Conservation (phyloP, 331 rosid species). For the Spiraea crenata region DNA sequence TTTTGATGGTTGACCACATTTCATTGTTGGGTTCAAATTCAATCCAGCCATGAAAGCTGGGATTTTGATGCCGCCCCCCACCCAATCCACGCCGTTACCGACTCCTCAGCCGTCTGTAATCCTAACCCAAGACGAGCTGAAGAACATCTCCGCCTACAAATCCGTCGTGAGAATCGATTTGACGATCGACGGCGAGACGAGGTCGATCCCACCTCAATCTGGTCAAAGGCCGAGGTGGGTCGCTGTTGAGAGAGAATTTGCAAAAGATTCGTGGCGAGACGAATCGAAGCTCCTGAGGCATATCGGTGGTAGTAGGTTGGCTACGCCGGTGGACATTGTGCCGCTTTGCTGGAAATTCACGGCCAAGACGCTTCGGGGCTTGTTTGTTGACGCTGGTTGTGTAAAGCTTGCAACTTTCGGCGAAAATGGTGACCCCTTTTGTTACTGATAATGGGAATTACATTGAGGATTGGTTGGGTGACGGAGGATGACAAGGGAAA, state of each 20-base stretch:
- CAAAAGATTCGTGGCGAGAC: slow-evolving; percentile 65
- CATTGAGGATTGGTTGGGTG: slow-evolving; percentile 70
- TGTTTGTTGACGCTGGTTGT: slow-evolving; percentile 60
- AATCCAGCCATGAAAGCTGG: slow-evolving; percentile 62
- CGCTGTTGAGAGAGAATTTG: slow-evolving; percentile 75
- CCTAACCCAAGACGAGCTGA: slow-evolving; percentile 77
- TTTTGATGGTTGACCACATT: slow-evolving; percentile 35
- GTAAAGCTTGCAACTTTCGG: slow-evolving; percentile 52
- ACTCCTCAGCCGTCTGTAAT: slow-evolving; percentile 33
- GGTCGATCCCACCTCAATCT: slow-evolving; percentile 77
- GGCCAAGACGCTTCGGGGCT: slow-evolving; percentile 41
- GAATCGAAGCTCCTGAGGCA: slow-evolving; percentile 65
- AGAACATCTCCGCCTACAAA: slow-evolving; percentile 90
- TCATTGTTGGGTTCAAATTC: slow-evolving; percentile 46
- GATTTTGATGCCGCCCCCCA: slow-evolving; percentile 38
- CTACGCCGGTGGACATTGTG: slow-evolving; percentile 87
- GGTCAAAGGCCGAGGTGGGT: slow-evolving; percentile 96
- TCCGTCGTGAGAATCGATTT: slow-evolving; percentile 94
- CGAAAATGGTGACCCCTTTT: slow-evolving; percentile 42
- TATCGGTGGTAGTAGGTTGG: slow-evolving; percentile 75
- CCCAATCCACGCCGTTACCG: slow-evolving; percentile 29
- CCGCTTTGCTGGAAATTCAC: slow-evolving; percentile 76
- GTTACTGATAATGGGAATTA: slow-evolving; percentile 77
- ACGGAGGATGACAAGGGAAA: too few species aligned
- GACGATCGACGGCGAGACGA: slow-evolving; percentile 85